A percentile compares a stretch with the other conserved stretches of the same genome.
Evolutionary conservation across 2,329 filamentous ascomycete species (phyloP).

Genomic region (Paraphaeosphaeria minitans): DNA sequence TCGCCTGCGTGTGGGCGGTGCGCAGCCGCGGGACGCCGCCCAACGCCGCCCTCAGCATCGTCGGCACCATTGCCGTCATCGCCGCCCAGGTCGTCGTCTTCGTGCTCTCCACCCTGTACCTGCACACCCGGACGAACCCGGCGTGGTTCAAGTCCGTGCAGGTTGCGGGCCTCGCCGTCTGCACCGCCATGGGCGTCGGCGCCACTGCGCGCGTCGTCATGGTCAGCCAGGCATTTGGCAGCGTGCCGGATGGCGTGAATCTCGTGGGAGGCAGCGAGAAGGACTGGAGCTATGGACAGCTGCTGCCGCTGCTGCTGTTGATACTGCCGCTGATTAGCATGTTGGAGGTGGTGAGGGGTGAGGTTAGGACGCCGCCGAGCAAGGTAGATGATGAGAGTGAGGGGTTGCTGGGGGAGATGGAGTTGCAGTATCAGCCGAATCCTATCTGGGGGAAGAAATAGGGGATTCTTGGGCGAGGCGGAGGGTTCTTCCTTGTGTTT

Average conservation of each 20-base stretch:
- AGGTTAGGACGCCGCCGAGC: constrained; percentile 52
- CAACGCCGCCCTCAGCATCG: constrained; percentile 57
- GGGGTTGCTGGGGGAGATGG: constrained; percentile 45
- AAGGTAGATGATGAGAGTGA: constrained; percentile 46
- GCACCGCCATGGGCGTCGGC: constrained; percentile 61
- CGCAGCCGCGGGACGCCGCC: constrained; percentile 44
- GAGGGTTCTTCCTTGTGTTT: no score
- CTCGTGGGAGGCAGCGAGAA: constrained; percentile 61
- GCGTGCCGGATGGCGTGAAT: constrained; percentile 50
- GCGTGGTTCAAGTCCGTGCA: constrained; percentile 62
- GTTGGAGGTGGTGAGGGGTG: constrained; percentile 63
- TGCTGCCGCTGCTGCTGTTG: constrained; percentile 64
- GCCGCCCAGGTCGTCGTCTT: constrained; percentile 65
- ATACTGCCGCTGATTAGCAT: constrained; percentile 64
- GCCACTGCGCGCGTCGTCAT: constrained; percentile 63
- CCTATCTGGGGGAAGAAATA: constrained; percentile 46
- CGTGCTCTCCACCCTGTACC: constrained; percentile 65
- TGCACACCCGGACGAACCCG: constrained; percentile 60
- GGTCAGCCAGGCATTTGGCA: constrained; percentile 65
- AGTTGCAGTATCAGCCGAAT: constrained; percentile 55
- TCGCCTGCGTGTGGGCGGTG: constrained; percentile 65
- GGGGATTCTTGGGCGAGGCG: no score
- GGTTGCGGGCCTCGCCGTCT: constrained; percentile 58
- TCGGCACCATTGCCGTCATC: constrained; percentile 67
- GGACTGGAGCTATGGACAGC: constrained; percentile 67